Evolutionary conservation across 495 filamentous ascomycete species (phyloP), one percentile per base, ranked within the genome.

Genomic region (Xylaria cubensis): DNA sequence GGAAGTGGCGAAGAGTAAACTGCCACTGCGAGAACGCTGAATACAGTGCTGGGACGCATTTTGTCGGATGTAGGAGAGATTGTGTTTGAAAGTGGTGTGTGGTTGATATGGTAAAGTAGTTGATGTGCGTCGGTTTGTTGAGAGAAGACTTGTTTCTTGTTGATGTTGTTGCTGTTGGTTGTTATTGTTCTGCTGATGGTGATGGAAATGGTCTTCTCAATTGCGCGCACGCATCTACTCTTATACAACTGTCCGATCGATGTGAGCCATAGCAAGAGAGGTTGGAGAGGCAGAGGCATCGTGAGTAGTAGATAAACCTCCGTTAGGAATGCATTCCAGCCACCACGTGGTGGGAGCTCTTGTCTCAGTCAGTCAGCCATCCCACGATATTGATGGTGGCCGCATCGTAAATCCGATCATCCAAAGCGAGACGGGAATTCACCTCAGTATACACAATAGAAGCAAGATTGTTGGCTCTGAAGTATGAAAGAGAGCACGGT

Each of bases 351-450:
- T 46, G 24, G 19, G 44, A 44, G 32, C 15, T 26, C 34, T 41
- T 70, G 68, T 62, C 68, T 70, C 58, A 64, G 56, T 32, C 44
- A 64, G 56, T 32, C 44, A 59, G 41, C 41, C 39, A n/a, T 59
- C 41, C 39, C 13, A 2, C 50, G 39, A 29, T 32, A 58, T 3
- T 4, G 10, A 17, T 58, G 17, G 51, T 3, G 4, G 24, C 26
- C 39, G n/a, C 32, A 26, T 67, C n/a, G 15, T 19, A 34, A 39
- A 39, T 15, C 32, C 6, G 34, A 15, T 9, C 41, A 3, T 34
- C 15, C 39, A 36, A 15, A 8, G 41, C 42, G n/a, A 4, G 17
- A 3, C 46, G n/a, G 17, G 24, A 29, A 29, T 29, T 29, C 26
- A 29, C 53, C 53, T 46, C 26, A 66, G 64, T 39, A 10, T 12